These are phyloP conservation scores for Platanthera guangdongensis DNA, from an alignment of 106 monocot genomes.

Conservation along the genomic window DNA sequence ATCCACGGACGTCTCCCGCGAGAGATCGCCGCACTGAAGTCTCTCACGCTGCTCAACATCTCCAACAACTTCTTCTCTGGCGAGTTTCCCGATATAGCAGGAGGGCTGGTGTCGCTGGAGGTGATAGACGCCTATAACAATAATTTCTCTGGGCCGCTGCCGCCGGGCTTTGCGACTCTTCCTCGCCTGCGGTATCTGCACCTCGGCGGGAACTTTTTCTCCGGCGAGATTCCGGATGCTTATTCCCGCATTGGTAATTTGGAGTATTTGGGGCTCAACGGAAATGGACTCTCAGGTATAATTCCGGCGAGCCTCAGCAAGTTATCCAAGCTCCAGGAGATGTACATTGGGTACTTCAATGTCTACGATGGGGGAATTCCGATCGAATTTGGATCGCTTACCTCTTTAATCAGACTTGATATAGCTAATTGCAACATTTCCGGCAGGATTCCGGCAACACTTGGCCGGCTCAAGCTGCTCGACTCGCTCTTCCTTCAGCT, in stretches of 20 bases:
- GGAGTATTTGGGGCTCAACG: conserved; percentile 73
- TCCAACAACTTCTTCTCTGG: conserved; percentile 84
- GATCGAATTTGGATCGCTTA: conserved; percentile 46
- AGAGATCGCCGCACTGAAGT: conserved; percentile 23
- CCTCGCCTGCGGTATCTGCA: conserved; percentile 42
- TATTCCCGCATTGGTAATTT: conserved; percentile 31
- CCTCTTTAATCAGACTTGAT: conserved; percentile 38
- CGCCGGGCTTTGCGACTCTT: conserved; percentile 9
- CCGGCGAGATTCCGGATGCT: conserved; percentile 46
- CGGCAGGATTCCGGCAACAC: conserved; percentile 41
- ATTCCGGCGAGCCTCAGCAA: conserved; percentile 38
- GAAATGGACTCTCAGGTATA: conserved; percentile 44
- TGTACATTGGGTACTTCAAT: conserved; percentile 78
- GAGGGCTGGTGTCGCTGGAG: conserved; percentile 23
- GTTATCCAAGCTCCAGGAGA: conserved; percentile 27
- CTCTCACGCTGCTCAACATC: conserved; percentile 64
- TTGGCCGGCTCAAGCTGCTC: conserved; percentile 37
- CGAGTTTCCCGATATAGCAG: conserved; percentile 28
- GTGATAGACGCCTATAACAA: conserved; percentile 77
- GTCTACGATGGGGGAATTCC: conserved; percentile 65
- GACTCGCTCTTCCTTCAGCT: conserved; percentile 57
- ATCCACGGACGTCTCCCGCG: conserved; percentile 42
- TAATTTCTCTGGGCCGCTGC: conserved; percentile 67
- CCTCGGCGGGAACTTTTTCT: conserved; percentile 77
- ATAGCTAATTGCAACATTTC: conserved; percentile 48